phyloP scores from a whole-genome alignment of 805 yeast genomes.

The Nakazawaea ambrosiae region DNA sequence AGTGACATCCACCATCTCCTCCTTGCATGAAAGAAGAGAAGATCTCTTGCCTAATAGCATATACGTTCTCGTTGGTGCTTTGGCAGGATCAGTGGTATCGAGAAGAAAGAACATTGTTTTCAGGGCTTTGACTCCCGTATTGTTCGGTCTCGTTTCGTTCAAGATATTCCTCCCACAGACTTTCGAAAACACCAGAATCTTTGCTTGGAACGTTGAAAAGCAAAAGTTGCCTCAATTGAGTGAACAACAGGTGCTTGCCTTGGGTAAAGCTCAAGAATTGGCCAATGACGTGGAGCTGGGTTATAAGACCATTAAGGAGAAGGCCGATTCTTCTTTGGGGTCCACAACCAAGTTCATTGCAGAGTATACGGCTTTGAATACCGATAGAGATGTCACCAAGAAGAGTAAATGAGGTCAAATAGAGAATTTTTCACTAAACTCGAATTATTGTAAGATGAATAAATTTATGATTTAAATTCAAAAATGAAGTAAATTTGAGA shows the following conservation, averaged over 20 bases:
- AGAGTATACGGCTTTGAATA: slow-evolving; percentile 58
- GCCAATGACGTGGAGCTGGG: slow-evolving; percentile 37
- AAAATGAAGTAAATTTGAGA: too few species aligned
- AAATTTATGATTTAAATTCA: too few species aligned
- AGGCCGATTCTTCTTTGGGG: slow-evolving; percentile 21
- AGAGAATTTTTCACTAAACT: slow-evolving; percentile 10
- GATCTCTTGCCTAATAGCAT: slow-evolving; percentile 65
- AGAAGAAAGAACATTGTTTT: slow-evolving; percentile 57
- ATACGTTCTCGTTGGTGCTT: slow-evolving; percentile 60
- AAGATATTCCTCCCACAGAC: slow-evolving; percentile 68
- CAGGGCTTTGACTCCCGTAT: slow-evolving; percentile 49
- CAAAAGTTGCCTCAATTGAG: slow-evolving; percentile 58
- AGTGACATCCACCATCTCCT: slow-evolving; percentile 55
- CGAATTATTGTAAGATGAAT: too few species aligned
- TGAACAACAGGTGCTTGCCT: slow-evolving; percentile 46
- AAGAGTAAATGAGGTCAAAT: too few species aligned
- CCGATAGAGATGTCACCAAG: slow-evolving; percentile 38
- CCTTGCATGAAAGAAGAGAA: slow-evolving; percentile 58
- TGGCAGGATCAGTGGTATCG: slow-evolving; percentile 67
- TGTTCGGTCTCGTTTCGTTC: slow-evolving; percentile 59
- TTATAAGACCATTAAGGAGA: slow-evolving; percentile 26
- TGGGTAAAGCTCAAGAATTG: slow-evolving; percentile 36
- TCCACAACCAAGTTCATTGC: slow-evolving; percentile 38
- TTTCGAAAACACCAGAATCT: slow-evolving; percentile 48
- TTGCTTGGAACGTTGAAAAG: slow-evolving; percentile 56